Base-by-base conservation (phyloP, 2,329 filamentous ascomycete genomes). In the Aspergillus japonicus region DNA sequence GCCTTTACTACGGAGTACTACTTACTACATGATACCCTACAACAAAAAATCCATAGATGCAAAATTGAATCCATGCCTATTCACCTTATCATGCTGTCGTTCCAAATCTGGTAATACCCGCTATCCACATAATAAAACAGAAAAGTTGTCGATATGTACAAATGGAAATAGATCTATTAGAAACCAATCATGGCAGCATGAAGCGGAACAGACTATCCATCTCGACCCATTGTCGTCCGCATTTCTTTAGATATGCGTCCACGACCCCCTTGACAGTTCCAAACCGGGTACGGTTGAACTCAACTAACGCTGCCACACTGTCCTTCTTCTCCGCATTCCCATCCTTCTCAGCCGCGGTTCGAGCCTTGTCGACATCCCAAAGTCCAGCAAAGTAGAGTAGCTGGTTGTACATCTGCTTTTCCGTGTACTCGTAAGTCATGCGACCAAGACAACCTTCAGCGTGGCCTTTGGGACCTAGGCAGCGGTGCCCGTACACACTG, bases 361-460 rank as follows among this genome's bases (percentile, higher is more conserved):
- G 85, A 14, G 89, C 89, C 77, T 91, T 92, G 63, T 98, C 93
- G 3, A 96, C 89, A 75, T 99, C 93, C 82, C 92, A 99, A 57
- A 98, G 78, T 52, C 84, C 84, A 31, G 89, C 85, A 73, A 93
- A 90, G 79, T 96, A 99, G 57, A 98, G 79, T 47, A 99, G 82
- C 78, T 99, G 95, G 75, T 96, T 98, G 79, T 97, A 98, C 60
- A 98, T 84, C 69, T 89, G 89, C 78, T 95, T 94, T 79, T 98
- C 95, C 0, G 85, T 83, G 71, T 91, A 89, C 78, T 96, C 92
- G 73, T 93, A 97, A 23, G 85, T 81, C 93, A 99, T 98, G 53
- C 86, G 86, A 21, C 95, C 95, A 4, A 88, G 80, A 74, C 95
- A 99, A 57, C 92, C 93, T 58, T 88, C 85, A 0, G 90, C 94